These are phyloP conservation scores for Pleurotus tuoliensis DNA, from an alignment of 768 basidiomycete genomes.

Conservation along the genomic window DNA sequence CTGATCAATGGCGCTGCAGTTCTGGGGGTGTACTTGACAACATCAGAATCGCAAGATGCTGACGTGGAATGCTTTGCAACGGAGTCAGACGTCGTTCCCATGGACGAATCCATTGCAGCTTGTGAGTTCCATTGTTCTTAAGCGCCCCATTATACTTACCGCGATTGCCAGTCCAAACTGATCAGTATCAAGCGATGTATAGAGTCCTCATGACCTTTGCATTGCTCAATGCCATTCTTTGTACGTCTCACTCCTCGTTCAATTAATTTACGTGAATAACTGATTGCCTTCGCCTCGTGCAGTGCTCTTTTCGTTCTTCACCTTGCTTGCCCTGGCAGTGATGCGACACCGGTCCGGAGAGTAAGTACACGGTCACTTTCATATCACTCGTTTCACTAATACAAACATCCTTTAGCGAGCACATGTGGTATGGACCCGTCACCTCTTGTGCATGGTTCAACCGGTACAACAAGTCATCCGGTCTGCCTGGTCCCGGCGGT, in stretches of 20 bases:
- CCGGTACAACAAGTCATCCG: conserved; percentile 22
- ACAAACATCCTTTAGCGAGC: conserved; percentile 14
- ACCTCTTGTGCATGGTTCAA: conserved; percentile 74
- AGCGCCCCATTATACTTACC: not conserved
- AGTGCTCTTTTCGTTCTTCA: conserved; percentile 7
- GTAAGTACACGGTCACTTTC: not conserved
- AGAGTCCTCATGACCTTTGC: conserved; percentile 79
- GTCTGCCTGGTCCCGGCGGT: conserved; percentile 18
- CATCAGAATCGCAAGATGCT: conserved; percentile 74
- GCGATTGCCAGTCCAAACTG: conserved; percentile 61
- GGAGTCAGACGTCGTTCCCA: conserved; percentile 38
- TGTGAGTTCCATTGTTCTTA: conserved; percentile 45
- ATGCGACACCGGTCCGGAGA: conserved; percentile 7
- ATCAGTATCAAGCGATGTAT: conserved; percentile 88
- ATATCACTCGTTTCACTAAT: not conserved
- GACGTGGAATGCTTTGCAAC: conserved; percentile 81
- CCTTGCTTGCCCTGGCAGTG: not conserved
- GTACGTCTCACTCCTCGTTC: conserved; percentile 35
- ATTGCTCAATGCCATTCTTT: conserved; percentile 68
- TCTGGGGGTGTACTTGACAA: conserved; percentile 67
- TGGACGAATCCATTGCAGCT: conserved; percentile 55
- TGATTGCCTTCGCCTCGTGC: not conserved
- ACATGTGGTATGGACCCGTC: conserved; percentile 70
- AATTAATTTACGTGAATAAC: not conserved
- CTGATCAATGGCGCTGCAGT: conserved; percentile 38